Evolutionary conservation across 108 stramenopile species (phyloP), one percentile per base, ranked within the genome.

Genomic region (Cylindrotheca fusiformis): DNA sequence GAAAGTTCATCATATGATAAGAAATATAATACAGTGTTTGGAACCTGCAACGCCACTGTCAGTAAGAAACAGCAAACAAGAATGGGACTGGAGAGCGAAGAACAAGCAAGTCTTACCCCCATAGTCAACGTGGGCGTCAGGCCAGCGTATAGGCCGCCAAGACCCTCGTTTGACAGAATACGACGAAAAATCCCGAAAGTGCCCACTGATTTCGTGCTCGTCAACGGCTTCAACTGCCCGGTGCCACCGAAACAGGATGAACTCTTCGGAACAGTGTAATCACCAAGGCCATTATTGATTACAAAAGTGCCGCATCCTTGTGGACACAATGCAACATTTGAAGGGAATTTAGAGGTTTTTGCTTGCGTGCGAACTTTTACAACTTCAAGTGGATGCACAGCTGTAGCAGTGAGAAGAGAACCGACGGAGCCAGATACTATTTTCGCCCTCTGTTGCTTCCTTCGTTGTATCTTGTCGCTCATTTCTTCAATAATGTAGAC

Each of bases 1-100:
- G 52, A 46, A 66, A 91, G 64, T 53, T 87, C 84, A 47, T 97
- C 98, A 65, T 99, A 99, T 1, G 80, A 63, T 2, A 91, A 70
- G 64, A 95, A 96, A 62, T 97, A 96, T 17, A 97, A 53, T 14
- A 91, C 90, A 2, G 96, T 96, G 67, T 88, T 90, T 0, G 96
- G 96, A 5, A 95, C 36, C 36, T 41, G n/a, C n/a, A n/a, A n/a
- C n/a, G n/a, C n/a, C n/a, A n/a, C n/a, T n/a, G n/a, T n/a, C n/a
- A n/a, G n/a, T n/a, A n/a, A n/a, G n/a, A n/a, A n/a, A n/a, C n/a
- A n/a, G n/a, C n/a, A n/a, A n/a, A n/a, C n/a, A n/a, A n/a, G n/a
- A n/a, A n/a, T n/a, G n/a, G n/a, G n/a, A n/a, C n/a, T n/a, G n/a
- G n/a, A n/a, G n/a, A n/a, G n/a, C n/a, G n/a, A n/a, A n/a, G n/a